These are phyloP conservation scores for Acanthamoeba castellanii DNA, from an alignment of 208 protist species.

Conservation along the genomic window DNA sequence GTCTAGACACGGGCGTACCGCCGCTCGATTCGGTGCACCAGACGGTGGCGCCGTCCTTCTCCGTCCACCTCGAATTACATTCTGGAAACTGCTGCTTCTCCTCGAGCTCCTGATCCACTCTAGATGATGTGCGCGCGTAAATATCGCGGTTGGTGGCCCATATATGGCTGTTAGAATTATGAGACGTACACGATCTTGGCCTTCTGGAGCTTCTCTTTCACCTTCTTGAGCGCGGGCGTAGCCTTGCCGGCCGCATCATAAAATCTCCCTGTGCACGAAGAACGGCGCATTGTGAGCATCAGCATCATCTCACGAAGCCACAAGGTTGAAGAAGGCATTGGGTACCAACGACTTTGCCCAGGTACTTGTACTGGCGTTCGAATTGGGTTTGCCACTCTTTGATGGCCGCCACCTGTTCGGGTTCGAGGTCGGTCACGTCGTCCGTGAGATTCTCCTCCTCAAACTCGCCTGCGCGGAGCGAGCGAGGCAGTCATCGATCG, in stretches of 20 bases:
- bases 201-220: constrained; percentile 26
- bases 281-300: neutral
- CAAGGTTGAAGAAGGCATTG: no score
- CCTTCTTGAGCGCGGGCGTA: constrained; percentile 20
- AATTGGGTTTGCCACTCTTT: constrained; percentile 49
- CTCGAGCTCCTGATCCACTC: neutral
- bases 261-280: neutral
- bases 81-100: constrained; percentile 66
- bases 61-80: constrained; percentile 45
- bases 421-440: constrained; percentile 43
- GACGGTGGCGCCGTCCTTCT: neutral
- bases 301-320: neutral
- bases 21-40: constrained; percentile 49
- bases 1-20: neutral
- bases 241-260: constrained; percentile 43
- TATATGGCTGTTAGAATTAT: neutral
- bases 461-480: neutral
- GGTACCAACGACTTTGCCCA: constrained; percentile 61
- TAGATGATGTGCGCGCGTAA: neutral
- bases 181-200: constrained; percentile 3
- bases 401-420: constrained; percentile 26
- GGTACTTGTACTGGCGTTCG: neutral
- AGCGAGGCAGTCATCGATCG: neutral
- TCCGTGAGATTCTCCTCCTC: constrained; percentile 20
- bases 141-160: no score